Evolutionary conservation across 768 basidiomycete genomes (phyloP).

Genomic region (Lentinula boryana): DNA sequence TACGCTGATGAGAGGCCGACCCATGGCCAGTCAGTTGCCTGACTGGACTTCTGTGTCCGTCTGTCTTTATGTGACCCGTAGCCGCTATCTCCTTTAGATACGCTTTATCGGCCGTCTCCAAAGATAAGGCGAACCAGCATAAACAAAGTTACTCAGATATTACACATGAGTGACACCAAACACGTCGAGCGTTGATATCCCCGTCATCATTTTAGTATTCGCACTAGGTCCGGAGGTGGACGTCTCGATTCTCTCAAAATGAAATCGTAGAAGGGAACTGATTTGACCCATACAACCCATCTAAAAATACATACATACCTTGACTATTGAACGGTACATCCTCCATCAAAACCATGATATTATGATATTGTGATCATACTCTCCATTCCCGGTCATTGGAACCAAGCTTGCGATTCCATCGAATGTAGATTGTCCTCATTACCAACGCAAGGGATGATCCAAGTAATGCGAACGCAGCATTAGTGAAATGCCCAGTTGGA

Average conservation of each 20-base stretch:
- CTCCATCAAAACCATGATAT: neutral
- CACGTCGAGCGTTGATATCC: conserved; percentile 1
- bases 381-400: neutral
- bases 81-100: neutral
- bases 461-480: conserved; percentile 22
- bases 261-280: neutral
- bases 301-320: too few relatives aligned
- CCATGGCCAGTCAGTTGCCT: neutral
- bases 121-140: neutral
- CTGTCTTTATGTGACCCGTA: neutral
- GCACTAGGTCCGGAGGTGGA: neutral
- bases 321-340: too few relatives aligned
- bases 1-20: neutral
- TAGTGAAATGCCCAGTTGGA: conserved; percentile 28
- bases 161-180: conserved; percentile 2
- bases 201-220: conserved; percentile 1
- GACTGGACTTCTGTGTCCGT: neutral
- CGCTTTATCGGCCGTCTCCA: neutral
- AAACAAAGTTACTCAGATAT: neutral
- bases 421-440: conserved; percentile 1
- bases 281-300: neutral
- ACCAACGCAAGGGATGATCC: neutral
- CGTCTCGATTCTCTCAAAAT: neutral
- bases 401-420: neutral
- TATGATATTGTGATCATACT: neutral